These are phyloP conservation scores for Metschnikowia baotianmanensis DNA, from an alignment of 805 yeast species.

Conservation along the genomic window DNA sequence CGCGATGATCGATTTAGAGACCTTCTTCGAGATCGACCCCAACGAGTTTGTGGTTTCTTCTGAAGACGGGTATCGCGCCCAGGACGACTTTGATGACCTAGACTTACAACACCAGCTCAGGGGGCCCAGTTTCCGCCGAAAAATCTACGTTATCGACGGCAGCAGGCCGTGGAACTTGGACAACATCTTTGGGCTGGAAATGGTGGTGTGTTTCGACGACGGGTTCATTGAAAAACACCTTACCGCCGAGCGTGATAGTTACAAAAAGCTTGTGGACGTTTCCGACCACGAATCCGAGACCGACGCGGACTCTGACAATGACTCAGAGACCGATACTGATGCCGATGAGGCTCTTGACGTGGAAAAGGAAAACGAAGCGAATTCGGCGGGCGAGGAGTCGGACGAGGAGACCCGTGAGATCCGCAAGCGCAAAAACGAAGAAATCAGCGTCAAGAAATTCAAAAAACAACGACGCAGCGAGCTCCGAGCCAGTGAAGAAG, in stretches of 20 bases:
- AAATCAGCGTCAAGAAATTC: background rate
- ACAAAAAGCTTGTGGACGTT: conserved; percentile 42
- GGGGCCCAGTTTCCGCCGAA: conserved; percentile 41
- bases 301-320: conserved; percentile 6
- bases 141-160: conserved; percentile 82
- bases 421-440: conserved; percentile 8
- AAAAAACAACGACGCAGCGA: conserved; percentile 30
- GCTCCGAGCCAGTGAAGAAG: conserved; percentile 47
- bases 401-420: conserved; percentile 23
- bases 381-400: conserved; percentile 37
- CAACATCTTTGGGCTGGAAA: conserved; percentile 79
- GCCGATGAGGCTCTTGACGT: no score
- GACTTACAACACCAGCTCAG: conserved; percentile 11
- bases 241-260: conserved; percentile 58
- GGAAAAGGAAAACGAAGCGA: conserved; percentile 22
- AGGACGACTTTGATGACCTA: conserved; percentile 20
- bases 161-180: conserved; percentile 97
- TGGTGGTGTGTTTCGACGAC: conserved; percentile 83
- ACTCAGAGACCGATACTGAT: background rate
- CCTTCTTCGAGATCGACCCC: conserved; percentile 63
- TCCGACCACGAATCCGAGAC: conserved; percentile 27
- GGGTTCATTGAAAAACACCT: conserved; percentile 67
- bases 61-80: conserved; percentile 20
- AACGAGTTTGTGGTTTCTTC: conserved; percentile 43
- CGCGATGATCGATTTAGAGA: conserved; percentile 81